These are phyloP conservation scores for Pholiota molesta DNA, from an alignment of 768 basidiomycete species.

Conservation along the genomic window DNA sequence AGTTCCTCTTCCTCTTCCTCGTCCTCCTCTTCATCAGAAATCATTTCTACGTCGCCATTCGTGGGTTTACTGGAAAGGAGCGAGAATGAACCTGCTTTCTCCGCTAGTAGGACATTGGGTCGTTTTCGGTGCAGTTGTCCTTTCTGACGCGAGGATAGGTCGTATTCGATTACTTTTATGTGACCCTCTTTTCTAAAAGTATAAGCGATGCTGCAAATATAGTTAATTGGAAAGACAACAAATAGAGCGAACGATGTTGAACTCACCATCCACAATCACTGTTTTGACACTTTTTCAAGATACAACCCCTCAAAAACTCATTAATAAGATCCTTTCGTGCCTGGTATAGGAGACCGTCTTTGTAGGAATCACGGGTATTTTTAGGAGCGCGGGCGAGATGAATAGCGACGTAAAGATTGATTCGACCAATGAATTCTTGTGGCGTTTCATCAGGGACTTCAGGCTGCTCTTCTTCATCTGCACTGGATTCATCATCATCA, in stretches of 20 bases:
- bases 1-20: conserved; percentile 53
- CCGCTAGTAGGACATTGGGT: conserved; percentile 74
- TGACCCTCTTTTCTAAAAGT: conserved; percentile 94
- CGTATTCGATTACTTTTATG: conserved; percentile 94
- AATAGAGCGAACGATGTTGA: not conserved
- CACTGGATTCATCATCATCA: conserved; percentile 36
- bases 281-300: conserved; percentile 77
- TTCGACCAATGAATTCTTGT: conserved; percentile 61
- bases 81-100: conserved; percentile 39
- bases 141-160: conserved; percentile 82
- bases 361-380: conserved; percentile 82
- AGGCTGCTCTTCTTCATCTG: conserved; percentile 43
- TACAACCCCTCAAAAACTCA: conserved; percentile 75
- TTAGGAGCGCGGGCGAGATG: conserved; percentile 48
- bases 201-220: conserved; percentile 61
- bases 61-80: conserved; percentile 25
- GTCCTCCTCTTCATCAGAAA: conserved; percentile 52
- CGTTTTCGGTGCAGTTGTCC: conserved; percentile 58
- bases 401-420: conserved; percentile 70
- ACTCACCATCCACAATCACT: conserved; percentile 80
- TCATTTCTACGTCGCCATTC: conserved; percentile 50
- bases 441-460: conserved; percentile 57
- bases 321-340: conserved; percentile 79
- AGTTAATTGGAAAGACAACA: conserved; percentile 10
- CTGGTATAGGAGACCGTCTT: conserved; percentile 87